Evolutionary conservation across 495 filamentous ascomycete species (phyloP), one percentile per base, ranked within the genome.

Genomic region (Trichoderma asperelloides): DNA sequence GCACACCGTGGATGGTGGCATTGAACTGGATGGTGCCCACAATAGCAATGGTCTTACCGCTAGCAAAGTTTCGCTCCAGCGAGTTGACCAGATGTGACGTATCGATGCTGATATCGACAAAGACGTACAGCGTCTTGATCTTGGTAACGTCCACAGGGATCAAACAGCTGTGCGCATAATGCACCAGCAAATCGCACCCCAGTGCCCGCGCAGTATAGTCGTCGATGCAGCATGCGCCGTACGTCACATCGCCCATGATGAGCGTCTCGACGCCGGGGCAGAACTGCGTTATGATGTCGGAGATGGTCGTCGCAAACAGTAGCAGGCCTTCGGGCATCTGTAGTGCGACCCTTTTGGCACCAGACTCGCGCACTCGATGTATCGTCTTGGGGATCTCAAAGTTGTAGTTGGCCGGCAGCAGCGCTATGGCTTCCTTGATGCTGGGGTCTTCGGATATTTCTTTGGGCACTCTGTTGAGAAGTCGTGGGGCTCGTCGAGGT

Each of bases 21-120:
- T 99, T 99, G 82, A 99, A 99, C 72, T 99, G 95, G 68, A 99
- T 99, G 5, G 95, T 99, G 18, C 94, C 95, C 0, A 99, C 93
- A 68, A 96, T 84, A 5, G 96, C 95, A 60, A 99, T 86, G 0
- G 88, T 92, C 74, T 95, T 95, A 3, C 90, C 91, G 0, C 89
- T 72, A 9, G 86, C 78, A 73, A 98, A 96, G 74, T 97, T 98
- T 30, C 91, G 87, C 72, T 91, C 89, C n/a, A 99, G 75, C 0
- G 93, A 96, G 0, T 88, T 88, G 28, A 96, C 74, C 2, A 99
- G 85, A 75, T 99, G 95, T 4, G 85, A 73, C 0, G 89, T 90
- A 79, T 98, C 95, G 77, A 99, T 97, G 76, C 87, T 89, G 76
- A 99, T 98, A 73, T 96, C 93, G 63, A 99, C 95, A 72, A 99